Percentiles rank a stretch among this genome's conserved stretches.
These are phyloP conservation scores for Xylariaceae sp. DNA, from an alignment of 2,329 filamentous ascomycete species.

Conservation along the genomic window DNA sequence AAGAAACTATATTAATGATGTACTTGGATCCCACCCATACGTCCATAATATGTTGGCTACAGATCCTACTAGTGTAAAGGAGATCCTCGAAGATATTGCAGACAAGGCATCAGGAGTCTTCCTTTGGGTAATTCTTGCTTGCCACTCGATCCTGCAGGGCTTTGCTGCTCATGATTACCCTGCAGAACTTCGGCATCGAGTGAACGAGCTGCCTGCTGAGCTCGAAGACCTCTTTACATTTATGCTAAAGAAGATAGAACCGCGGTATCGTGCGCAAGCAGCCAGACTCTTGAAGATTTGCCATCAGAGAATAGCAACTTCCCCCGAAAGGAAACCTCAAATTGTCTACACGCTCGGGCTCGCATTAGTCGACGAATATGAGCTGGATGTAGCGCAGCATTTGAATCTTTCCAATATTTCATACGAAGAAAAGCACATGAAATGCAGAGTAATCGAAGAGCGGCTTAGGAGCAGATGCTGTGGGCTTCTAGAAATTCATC, in stretches of 20 bases:
- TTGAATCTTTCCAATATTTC: background rate
- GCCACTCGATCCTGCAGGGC: background rate
- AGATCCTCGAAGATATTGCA: background rate
- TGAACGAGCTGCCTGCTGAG: background rate
- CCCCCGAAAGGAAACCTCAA: background rate
- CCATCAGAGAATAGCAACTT: background rate
- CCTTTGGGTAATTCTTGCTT: background rate
- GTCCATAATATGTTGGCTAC: too few species aligned
- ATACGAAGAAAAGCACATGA: background rate
- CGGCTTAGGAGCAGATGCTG: background rate
- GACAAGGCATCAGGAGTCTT: background rate
- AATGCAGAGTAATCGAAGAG: background rate
- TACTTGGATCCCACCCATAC: too few species aligned
- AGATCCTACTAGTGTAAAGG: too few species aligned
- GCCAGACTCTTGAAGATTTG: background rate
- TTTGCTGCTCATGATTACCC: background rate
- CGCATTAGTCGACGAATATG: background rate
- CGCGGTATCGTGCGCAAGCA: background rate
- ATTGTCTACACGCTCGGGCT: background rate
- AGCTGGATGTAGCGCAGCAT: background rate
- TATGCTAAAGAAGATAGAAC: background rate
- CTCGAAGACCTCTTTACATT: background rate
- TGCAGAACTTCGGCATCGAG: background rate
- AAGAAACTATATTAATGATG: too few species aligned
- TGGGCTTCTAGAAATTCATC: background rate